phyloP scores from a whole-genome alignment of 208 protist genomes.

The Strigomonas culicis region DNA sequence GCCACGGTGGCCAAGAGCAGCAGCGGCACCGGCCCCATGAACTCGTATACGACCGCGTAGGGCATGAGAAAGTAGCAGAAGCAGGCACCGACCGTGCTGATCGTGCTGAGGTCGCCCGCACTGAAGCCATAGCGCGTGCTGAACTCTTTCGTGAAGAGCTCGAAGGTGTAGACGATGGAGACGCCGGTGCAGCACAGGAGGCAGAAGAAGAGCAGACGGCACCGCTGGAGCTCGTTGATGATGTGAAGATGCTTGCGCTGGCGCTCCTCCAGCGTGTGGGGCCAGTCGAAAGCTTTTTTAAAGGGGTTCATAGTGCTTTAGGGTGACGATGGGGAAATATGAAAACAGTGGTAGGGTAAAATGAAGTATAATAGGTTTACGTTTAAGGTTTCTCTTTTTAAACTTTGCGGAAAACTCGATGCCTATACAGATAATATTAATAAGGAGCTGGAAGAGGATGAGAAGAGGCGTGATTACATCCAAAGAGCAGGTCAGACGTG shows the following conservation, averaged over 20 bases:
- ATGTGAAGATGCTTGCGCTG: constrained; percentile 24
- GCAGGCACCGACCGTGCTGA: constrained; percentile 59
- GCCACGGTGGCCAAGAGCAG: constrained; percentile 29
- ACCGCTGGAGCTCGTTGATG: constrained; percentile 61
- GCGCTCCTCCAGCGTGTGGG: constrained; percentile 29
- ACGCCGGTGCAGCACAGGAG: constrained; percentile 67
- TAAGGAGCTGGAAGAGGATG: too few relatives aligned
- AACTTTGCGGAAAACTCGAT: too few relatives aligned
- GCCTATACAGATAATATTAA: too few relatives aligned
- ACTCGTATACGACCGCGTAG: constrained; percentile 58
- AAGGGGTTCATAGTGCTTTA: too few relatives aligned
- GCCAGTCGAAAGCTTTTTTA: constrained; percentile 24
- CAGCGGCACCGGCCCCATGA: constrained; percentile 35
- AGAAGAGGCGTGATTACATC: too few relatives aligned
- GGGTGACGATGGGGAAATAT: too few relatives aligned
- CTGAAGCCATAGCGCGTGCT: constrained; percentile 33
- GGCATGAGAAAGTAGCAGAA: constrained; percentile 73
- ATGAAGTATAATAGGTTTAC: too few relatives aligned
- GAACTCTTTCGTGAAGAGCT: constrained; percentile 58
- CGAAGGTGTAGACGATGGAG: constrained; percentile 59
- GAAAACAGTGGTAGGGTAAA: too few relatives aligned
- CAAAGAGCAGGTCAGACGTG: too few relatives aligned
- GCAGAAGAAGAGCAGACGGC: constrained; percentile 40
- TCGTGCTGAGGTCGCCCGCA: constrained; percentile 59
- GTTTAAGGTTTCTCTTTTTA: too few relatives aligned